Evolutionary conservation across 768 basidiomycete species (phyloP), one percentile per base, ranked within the genome.

Genomic region (Lepiota venenata): DNA sequence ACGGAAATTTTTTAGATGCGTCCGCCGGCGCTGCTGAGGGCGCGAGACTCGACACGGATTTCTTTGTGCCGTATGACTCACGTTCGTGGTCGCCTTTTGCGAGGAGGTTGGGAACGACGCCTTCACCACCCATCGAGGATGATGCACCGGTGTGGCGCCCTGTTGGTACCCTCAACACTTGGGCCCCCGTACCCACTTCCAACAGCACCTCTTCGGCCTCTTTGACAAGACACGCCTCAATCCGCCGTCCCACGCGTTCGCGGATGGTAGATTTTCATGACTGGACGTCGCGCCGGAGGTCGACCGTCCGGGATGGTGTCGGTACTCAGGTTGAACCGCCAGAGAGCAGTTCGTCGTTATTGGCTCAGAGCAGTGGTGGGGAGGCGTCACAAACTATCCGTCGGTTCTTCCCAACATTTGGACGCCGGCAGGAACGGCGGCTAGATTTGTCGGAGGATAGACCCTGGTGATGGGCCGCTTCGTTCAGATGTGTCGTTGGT

Each of bases 221-320:
- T 5, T 68, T 86, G 15, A 70, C 74, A 15, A 81, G 87, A 32
- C 83, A 85, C 56, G 68, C 81, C 0, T 82, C 84, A 18, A 72
- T 87, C 44, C 85, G 86, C 22, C 85, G 85, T 20, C 74, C 81
- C 1, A 61, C 71, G 29, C 73, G 78, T 4, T 76, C 77, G 25
- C 72, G 87, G 32, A 74, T 80, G 12, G 74, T 81, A 12, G 87
- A 90, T 58, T 89, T 91, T 65, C 83, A 77, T 62, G 88, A 90
- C 22, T 89, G 86, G 58, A 85, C 87, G 0, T 66, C 79, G 20
- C 82, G 82, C 11, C 81, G 88, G 27, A 80, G 88, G 48, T 80
- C 79, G 15, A 70, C 72, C 4, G 79, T 66, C 21, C 69, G 79
- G 43, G 75, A 77, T 12, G 50, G 67, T 2, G 43, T 64, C 10